Percentiles rank a stretch among this genome's conserved stretches.
These are phyloP conservation scores for Penicillium sp. DNA, from an alignment of 2,329 filamentous ascomycete genomes.

Conservation along the genomic window DNA sequence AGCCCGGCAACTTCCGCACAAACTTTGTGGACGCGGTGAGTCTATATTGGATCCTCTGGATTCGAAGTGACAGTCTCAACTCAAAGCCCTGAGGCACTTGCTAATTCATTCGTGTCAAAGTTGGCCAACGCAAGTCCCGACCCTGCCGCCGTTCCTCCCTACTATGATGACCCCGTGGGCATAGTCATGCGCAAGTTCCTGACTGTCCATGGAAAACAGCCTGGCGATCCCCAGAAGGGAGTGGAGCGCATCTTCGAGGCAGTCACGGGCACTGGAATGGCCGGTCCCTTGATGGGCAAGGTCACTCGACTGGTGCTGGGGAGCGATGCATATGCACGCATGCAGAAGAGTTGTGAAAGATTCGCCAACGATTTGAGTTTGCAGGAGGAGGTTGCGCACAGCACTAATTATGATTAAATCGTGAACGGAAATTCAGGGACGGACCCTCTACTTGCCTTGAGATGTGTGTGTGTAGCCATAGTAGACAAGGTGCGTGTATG, in stretches of 20 bases:
- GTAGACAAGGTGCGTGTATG: too few relatives aligned
- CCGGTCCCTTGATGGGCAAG: conserved; percentile 28
- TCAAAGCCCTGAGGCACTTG: background rate
- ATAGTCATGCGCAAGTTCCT: conserved; percentile 16
- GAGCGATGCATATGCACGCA: conserved; percentile 26
- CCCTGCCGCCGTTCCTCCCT: conserved; percentile 39
- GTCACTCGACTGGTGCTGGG: conserved; percentile 34
- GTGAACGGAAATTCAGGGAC: too few relatives aligned
- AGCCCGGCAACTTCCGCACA: conserved; percentile 40
- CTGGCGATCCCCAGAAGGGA: conserved; percentile 17
- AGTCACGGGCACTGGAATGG: conserved; percentile 29
- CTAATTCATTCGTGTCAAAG: conserved; percentile 11
- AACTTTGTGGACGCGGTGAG: conserved; percentile 30
- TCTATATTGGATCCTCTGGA: background rate
- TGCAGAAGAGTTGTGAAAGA: conserved; percentile 10
- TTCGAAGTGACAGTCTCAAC: too few relatives aligned
- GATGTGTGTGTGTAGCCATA: too few relatives aligned
- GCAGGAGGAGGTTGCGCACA: background rate
- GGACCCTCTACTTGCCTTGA: too few relatives aligned
- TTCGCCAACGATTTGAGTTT: background rate
- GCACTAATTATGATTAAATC: background rate
- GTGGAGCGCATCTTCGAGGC: conserved; percentile 37
- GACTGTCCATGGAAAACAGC: conserved; percentile 9
- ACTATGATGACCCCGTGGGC: conserved; percentile 18
- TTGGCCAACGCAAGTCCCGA: conserved; percentile 28